Conservation (phyloP, 2,329 filamentous ascomycete genomes). For the Sclerotinia sclerotiorum region DNA sequence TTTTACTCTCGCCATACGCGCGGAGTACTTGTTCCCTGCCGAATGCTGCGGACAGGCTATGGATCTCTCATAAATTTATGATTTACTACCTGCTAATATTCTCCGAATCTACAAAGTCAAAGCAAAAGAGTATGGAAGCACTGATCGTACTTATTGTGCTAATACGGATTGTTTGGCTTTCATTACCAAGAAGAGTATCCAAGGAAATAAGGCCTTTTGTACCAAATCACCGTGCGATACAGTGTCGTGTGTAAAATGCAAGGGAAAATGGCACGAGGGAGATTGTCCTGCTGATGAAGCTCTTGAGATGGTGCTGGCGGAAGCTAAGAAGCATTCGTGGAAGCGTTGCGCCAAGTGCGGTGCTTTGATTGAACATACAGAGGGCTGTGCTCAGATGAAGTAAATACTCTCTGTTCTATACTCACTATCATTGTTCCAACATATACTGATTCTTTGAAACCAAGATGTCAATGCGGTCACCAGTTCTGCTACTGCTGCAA, state of each 20-base stretch:
- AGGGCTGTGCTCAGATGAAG: neutral
- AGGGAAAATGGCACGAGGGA: neutral
- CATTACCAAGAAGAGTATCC: neutral
- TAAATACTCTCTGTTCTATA: neutral
- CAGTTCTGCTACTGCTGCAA: neutral
- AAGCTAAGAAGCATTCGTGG: neutral
- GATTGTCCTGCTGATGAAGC: neutral
- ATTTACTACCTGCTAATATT: neutral
- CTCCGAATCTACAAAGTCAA: neutral
- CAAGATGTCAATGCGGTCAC: neutral
- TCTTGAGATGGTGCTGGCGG: neutral
- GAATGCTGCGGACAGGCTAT: neutral
- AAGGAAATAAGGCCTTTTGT: conserved; percentile 1
- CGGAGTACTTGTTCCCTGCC: neutral
- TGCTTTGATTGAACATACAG: neutral
- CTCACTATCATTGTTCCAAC: neutral
- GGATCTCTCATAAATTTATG: too few relatives aligned
- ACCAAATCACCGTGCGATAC: neutral
- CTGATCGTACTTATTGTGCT: neutral
- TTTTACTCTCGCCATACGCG: neutral
- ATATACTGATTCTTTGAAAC: neutral
- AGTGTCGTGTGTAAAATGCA: conserved; percentile 1
- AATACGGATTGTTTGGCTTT: neutral
- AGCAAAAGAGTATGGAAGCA: neutral
- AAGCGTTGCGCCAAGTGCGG: conserved; percentile 4